Conservation (phyloP, 139 green algal species). For the Chlamydomonas incerta region DNA sequence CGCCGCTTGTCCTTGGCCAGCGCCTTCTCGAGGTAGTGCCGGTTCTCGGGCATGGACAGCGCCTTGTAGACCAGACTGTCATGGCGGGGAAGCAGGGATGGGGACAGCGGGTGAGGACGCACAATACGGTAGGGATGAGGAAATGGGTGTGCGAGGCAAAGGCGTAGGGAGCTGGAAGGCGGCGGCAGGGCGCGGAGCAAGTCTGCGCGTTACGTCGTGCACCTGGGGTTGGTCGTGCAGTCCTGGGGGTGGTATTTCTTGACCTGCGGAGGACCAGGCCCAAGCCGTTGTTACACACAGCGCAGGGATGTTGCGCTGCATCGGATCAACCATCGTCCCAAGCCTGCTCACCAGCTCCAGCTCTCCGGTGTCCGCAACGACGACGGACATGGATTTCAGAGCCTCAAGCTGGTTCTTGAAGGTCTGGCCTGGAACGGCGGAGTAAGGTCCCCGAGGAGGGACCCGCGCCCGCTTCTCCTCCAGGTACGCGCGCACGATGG, state of each 20-base stretch:
- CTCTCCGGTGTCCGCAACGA: slow-evolving; percentile 81
- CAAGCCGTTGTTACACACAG: too few relatives aligned
- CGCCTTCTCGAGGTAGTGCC: slow-evolving; percentile 69
- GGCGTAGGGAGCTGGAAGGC: not conserved
- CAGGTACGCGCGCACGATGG: slow-evolving; percentile 5
- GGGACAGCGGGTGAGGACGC: too few relatives aligned
- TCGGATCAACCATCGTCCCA: too few relatives aligned
- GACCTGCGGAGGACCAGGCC: slow-evolving; percentile 57
- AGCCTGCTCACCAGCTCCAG: slow-evolving; percentile 75
- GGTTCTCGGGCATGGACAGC: slow-evolving; percentile 75
- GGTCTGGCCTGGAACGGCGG: too few relatives aligned
- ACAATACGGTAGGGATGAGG: too few relatives aligned
- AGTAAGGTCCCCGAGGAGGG: not conserved
- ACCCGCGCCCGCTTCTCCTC: slow-evolving; percentile 7
- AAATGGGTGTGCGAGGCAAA: not conserved
- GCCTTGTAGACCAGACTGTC: slow-evolving; percentile 85
- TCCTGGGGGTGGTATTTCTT: slow-evolving; percentile 65
- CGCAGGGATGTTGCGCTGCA: too few relatives aligned
- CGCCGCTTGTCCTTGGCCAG: slow-evolving; percentile 55
- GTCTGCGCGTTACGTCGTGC: too few relatives aligned
- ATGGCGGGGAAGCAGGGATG: not conserved
- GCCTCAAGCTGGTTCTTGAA: slow-evolving; percentile 59
- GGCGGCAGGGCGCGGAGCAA: too few relatives aligned
- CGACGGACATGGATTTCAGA: slow-evolving; percentile 51
- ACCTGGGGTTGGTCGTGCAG: slow-evolving; percentile 89